Percentiles rank a stretch among this genome's conserved stretches.
Conservation (phyloP, 345 rosid genomes). For the Corchorus olitorius region DNA sequence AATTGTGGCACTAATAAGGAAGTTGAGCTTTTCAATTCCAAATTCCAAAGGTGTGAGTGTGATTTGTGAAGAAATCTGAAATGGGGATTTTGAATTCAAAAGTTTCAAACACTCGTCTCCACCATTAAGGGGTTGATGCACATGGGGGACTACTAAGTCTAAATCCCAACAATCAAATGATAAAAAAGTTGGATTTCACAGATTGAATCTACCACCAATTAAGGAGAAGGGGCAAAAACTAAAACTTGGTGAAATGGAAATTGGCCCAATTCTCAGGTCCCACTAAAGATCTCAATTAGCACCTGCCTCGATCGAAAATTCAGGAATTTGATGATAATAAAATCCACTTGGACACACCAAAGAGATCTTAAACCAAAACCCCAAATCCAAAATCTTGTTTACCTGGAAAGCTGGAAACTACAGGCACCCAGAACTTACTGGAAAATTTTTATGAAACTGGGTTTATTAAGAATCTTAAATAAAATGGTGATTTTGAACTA, state of each 20-base stretch:
- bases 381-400: not conserved
- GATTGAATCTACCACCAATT: slow-evolving; percentile 33
- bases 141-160: slow-evolving; percentile 21
- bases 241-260: not conserved
- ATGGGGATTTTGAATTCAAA: slow-evolving; percentile 14
- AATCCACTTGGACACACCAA: not conserved
- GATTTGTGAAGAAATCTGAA: slow-evolving; percentile 15
- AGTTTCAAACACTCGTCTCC: slow-evolving; percentile 22
- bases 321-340: not conserved
- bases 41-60: slow-evolving; percentile 20
- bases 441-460: no score
- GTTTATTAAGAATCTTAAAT: no score
- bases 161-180: slow-evolving; percentile 27
- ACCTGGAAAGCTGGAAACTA: not conserved
- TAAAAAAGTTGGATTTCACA: not conserved
- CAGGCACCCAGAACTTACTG: not conserved
- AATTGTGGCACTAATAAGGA: not conserved
- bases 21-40: slow-evolving; percentile 19
- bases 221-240: slow-evolving; percentile 8
- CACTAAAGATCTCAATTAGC: slow-evolving; percentile 27
- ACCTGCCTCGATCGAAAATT: slow-evolving; percentile 13
- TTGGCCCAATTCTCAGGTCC: slow-evolving; percentile 20
- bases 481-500: not conserved
- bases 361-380: not conserved
- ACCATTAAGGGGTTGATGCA: slow-evolving; percentile 23